Conservation (phyloP, 768 basidiomycete genomes). For the Crepidotus variabilis region DNA sequence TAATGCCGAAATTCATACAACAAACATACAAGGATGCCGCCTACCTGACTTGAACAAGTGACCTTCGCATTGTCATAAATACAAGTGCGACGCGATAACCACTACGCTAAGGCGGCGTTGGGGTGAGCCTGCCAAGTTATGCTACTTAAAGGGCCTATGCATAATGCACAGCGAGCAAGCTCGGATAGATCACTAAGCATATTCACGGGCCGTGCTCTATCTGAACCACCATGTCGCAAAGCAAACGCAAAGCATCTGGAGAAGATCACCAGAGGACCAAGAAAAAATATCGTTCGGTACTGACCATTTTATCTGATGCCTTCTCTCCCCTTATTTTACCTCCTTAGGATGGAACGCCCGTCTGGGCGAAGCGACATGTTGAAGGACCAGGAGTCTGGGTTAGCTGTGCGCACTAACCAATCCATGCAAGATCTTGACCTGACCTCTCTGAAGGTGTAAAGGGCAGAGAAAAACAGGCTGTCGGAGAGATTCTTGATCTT, state of each 20-base stretch:
- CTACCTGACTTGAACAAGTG: conserved; percentile 39
- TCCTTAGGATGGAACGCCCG: conserved; percentile 59
- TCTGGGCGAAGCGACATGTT: conserved; percentile 61
- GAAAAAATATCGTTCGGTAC: conserved; percentile 51
- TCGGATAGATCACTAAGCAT: too few relatives aligned
- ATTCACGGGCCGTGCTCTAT: too few relatives aligned
- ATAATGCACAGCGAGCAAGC: too few relatives aligned
- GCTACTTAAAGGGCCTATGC: too few relatives aligned
- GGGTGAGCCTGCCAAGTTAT: too few relatives aligned
- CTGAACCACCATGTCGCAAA: conserved; percentile 19
- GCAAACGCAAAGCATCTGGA: conserved; percentile 24
- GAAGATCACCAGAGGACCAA: conserved; percentile 28
- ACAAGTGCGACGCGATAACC: conserved; percentile 39
- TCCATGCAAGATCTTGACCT: background rate
- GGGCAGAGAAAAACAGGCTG: conserved; percentile 76
- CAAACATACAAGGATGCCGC: too few relatives aligned
- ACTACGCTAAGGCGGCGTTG: conserved; percentile 32
- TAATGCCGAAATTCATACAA: too few relatives aligned
- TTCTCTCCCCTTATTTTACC: conserved; percentile 1
- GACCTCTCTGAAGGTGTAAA: conserved; percentile 46
- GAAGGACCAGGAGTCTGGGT: conserved; percentile 87
- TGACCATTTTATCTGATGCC: conserved; percentile 9
- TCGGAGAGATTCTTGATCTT: conserved; percentile 74
- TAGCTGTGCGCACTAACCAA: conserved; percentile 46
- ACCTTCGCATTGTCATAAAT: conserved; percentile 39